Evolutionary conservation across 148 eudicot genomes (phyloP).

Genomic region (Amaranthus cruentus): DNA sequence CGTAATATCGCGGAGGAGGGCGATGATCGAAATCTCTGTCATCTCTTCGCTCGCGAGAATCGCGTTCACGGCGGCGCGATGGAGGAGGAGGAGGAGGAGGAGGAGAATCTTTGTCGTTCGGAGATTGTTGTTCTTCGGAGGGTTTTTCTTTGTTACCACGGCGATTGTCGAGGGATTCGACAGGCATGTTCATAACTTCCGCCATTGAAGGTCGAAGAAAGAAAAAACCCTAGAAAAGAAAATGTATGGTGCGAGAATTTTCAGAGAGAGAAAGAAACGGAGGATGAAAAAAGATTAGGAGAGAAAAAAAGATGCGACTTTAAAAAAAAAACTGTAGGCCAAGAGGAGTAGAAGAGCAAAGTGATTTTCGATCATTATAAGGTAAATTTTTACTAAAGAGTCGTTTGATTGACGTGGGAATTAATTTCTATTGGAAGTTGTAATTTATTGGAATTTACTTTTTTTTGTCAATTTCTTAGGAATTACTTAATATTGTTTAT

Average conservation of each 20-base stretch:
- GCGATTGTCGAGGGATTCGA: conserved; percentile 31
- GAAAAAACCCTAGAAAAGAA: conserved; percentile 39
- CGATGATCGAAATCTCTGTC: conserved; percentile 62
- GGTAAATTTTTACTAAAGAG: too few relatives aligned
- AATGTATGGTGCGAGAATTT: not conserved
- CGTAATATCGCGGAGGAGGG: conserved; percentile 45
- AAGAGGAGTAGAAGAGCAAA: too few relatives aligned
- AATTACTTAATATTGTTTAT: too few relatives aligned
- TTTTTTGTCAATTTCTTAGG: too few relatives aligned
- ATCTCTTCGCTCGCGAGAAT: conserved; percentile 57
- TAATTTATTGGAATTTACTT: too few relatives aligned
- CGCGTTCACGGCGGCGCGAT: conserved; percentile 50
- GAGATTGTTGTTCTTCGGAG: conserved; percentile 19
- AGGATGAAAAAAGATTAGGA: not conserved
- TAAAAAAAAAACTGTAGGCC: too few relatives aligned
- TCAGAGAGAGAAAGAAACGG: not conserved
- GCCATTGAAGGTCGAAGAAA: conserved; percentile 34
- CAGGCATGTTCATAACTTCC: conserved; percentile 55
- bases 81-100: conserved; percentile 2
- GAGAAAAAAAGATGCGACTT: not conserved
- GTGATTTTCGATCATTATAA: too few relatives aligned
- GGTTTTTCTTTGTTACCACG: conserved; percentile 8
- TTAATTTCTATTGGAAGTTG: too few relatives aligned
- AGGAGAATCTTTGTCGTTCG: conserved; percentile 29
- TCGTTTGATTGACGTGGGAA: too few relatives aligned